phyloP scores from a whole-genome alignment of 768 basidiomycete species.

The Amanita brunnescens region DNA sequence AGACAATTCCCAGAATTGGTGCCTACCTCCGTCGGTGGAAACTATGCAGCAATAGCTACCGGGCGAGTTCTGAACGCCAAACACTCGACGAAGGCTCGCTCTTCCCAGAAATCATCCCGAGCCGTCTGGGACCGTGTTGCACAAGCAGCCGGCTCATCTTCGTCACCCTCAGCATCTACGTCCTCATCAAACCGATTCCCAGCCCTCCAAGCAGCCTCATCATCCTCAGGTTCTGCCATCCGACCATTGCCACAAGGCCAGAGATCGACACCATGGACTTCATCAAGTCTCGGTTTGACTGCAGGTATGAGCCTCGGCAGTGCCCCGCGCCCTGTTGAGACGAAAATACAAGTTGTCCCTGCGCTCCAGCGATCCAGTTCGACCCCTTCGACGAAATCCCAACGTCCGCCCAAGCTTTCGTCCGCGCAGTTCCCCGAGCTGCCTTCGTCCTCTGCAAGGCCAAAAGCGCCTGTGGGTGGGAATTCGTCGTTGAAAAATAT shows the following conservation, averaged over 20 bases:
- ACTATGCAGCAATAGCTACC: constrained; percentile 72
- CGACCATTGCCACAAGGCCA: constrained; percentile 25
- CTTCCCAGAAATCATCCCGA: constrained; percentile 48
- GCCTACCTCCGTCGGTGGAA: constrained; percentile 47
- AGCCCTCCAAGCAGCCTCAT: not conserved
- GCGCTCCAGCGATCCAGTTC: constrained; percentile 7
- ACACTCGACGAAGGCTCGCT: constrained; percentile 54
- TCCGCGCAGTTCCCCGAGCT: constrained; percentile 62
- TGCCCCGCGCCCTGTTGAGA: constrained; percentile 5
- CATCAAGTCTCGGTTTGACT: too few species aligned
- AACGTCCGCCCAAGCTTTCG: constrained; percentile 39
- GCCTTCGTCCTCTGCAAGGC: constrained; percentile 34
- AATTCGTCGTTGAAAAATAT: constrained; percentile 65
- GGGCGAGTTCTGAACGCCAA: constrained; percentile 83
- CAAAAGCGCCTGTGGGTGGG: constrained; percentile 41
- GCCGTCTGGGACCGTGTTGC: constrained; percentile 86
- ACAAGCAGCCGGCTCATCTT: constrained; percentile 48
- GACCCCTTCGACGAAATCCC: not conserved
- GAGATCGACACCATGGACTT: constrained; percentile 17
- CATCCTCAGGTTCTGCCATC: constrained; percentile 24
- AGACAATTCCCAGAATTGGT: constrained; percentile 77
- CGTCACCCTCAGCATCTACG: constrained; percentile 13
- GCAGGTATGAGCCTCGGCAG: constrained; percentile 8
- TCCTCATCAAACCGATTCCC: constrained; percentile 17
- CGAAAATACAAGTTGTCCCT: constrained; percentile 8